Evolutionary conservation across 208 protist genomes (phyloP).

Genomic region (Novymonas esmeraldas): DNA sequence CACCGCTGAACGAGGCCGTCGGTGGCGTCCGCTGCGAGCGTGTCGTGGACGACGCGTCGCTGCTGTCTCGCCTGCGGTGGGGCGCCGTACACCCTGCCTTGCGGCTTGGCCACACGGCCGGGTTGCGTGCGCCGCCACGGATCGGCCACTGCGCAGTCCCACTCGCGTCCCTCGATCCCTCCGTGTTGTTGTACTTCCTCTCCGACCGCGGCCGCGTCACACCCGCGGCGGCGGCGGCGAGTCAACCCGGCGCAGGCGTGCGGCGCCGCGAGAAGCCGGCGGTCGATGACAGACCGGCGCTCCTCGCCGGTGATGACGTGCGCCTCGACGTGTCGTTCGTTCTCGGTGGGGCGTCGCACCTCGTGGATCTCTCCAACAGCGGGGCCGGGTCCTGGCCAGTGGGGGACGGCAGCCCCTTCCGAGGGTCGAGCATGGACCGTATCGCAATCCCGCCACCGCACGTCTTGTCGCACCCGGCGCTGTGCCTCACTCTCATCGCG

Average conservation of each 20-base stretch:
- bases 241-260: neutral
- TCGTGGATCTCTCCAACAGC: constrained; percentile 15
- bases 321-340: constrained; percentile 31
- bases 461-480: constrained; percentile 27
- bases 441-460: constrained; percentile 4
- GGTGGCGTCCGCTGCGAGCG: constrained; percentile 14
- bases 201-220: constrained; percentile 8
- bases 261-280: neutral
- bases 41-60: constrained; percentile 15
- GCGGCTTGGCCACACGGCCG: constrained; percentile 11
- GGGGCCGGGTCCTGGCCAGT: neutral
- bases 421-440: constrained; percentile 19
- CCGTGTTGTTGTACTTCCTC: constrained; percentile 24
- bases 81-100: constrained; percentile 22
- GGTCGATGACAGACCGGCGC: neutral
- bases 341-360: constrained; percentile 25
- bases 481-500: constrained; percentile 28
- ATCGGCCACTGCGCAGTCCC: constrained; percentile 37
- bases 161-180: constrained; percentile 11
- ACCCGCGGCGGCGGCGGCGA: neutral
- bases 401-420: neutral
- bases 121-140: constrained; percentile 13
- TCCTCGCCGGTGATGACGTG: constrained; percentile 8
- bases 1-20: constrained; percentile 5
- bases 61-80: constrained; percentile 20